Base-by-base conservation (phyloP, 768 basidiomycete species). In the Lactarius deliciosus region DNA sequence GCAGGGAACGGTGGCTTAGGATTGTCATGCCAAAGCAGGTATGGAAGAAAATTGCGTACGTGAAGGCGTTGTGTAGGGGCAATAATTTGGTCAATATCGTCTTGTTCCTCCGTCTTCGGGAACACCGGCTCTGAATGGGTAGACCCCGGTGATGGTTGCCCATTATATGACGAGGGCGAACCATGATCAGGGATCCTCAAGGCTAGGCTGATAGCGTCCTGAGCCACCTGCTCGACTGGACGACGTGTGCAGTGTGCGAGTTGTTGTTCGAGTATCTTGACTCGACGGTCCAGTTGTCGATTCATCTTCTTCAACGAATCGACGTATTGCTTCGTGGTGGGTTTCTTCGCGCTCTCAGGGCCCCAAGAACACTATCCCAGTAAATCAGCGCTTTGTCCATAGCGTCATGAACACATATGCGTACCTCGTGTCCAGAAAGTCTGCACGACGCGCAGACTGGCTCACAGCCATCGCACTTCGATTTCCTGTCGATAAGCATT, bases 261-360 rank as follows among this genome's bases (percentile, higher is more conserved):
- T 68, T 71, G 64, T 57, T 56, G 18, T 64, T 77, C 75, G 40
- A 75, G 73, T 41, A 74, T 73, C 58, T 68, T 72, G 57, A 74
- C 71, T 6, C 72, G 70, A 34, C 60, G 65, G n/a, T 74, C 74
- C 41, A 76, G 70, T 9, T 69, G 68, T 32, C 71, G 69, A 58
- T 75, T 74, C 65, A 71, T 70, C 61, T 72, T 74, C 43, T 70
- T 72, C 34, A 76, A 68, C 4, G 74, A 74, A 53, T 77, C 75
- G 56, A 77, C 76, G 66, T 76, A 75, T 62, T 75, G 75, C 57
- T 75, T 75, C 9, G 74, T 76, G 30, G 71, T 72, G 7, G 75
- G 75, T 56, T 73, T 74, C 69, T 77, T 76, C 13, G 75, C 75
- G 5, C 73, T 76, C 61, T 77, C 75, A 36, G 74, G 72, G 25